Conservation (phyloP, 2,329 filamentous ascomycete genomes). For the Fusarium devonianum region DNA sequence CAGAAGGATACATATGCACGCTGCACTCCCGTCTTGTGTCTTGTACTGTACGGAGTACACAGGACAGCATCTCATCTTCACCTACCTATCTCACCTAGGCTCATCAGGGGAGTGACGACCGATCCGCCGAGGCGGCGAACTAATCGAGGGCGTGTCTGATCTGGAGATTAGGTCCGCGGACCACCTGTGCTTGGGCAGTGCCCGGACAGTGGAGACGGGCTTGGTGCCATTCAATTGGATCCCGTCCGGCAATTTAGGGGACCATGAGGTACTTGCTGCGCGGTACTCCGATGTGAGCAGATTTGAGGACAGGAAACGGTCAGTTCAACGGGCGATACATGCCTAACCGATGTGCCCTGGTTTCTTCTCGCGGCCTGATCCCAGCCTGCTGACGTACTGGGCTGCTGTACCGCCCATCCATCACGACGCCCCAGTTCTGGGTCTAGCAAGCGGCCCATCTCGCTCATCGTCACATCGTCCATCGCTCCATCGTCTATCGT, state of each 20-base stretch:
- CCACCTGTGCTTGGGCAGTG: constrained; percentile 32
- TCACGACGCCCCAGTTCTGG: constrained; percentile 35
- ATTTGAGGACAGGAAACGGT: neutral
- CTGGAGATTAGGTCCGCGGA: constrained; percentile 40
- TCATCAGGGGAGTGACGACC: constrained; percentile 14
- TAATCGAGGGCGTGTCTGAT: constrained; percentile 42
- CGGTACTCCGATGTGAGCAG: constrained; percentile 15
- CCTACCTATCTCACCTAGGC: constrained; percentile 31
- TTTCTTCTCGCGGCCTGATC: constrained; percentile 24
- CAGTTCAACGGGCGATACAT: constrained; percentile 8
- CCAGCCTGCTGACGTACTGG: constrained; percentile 39
- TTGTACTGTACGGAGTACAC: too few relatives aligned
- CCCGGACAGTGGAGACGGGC: too few relatives aligned
- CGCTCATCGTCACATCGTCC: constrained; percentile 26
- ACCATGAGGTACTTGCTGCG: constrained; percentile 13
- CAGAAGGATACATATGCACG: too few relatives aligned
- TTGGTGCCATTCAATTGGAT: constrained; percentile 24
- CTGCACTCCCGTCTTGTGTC: too few relatives aligned
- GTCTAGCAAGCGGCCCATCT: constrained; percentile 30
- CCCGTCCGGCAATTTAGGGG: constrained; percentile 1
- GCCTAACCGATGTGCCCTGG: neutral
- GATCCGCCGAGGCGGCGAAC: constrained; percentile 27
- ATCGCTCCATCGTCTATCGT: constrained; percentile 20
- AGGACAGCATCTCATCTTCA: too few relatives aligned
- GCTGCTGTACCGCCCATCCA: constrained; percentile 37